Percentiles rank a stretch among this genome's conserved stretches.
Evolutionary conservation across 2,329 filamentous ascomycete genomes (phyloP).

Genomic region (Fusarium solani-melongenae): DNA sequence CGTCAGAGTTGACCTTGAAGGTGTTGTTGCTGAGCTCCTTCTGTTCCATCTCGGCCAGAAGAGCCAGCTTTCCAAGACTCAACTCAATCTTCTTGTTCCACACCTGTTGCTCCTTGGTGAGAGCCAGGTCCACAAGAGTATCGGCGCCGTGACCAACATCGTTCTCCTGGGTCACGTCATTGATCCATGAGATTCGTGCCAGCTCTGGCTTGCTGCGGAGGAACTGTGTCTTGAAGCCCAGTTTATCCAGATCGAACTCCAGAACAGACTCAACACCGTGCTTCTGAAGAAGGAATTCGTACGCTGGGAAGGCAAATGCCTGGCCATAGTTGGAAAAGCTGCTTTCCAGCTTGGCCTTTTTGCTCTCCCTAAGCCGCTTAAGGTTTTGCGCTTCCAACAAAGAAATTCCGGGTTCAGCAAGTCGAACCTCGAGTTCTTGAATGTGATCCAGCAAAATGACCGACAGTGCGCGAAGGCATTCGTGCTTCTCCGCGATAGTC

Average conservation of each 20-base stretch:
- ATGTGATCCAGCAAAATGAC: conserved; percentile 67
- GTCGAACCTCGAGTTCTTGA: conserved; percentile 48
- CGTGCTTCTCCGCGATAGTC: conserved; percentile 68
- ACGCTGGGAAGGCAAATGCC: conserved; percentile 80
- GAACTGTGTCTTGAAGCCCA: conserved; percentile 80
- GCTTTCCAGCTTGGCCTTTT: conserved; percentile 59
- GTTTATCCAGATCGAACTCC: conserved; percentile 75
- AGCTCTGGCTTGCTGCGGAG: conserved; percentile 77
- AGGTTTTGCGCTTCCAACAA: conserved; percentile 44
- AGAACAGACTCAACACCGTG: conserved; percentile 76
- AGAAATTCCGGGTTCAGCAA: conserved; percentile 44
- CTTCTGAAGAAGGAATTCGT: conserved; percentile 78
- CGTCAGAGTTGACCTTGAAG: conserved; percentile 52
- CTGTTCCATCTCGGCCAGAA: conserved; percentile 70
- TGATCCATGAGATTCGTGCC: conserved; percentile 91
- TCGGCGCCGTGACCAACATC: conserved; percentile 79
- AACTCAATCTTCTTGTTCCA: conserved; percentile 96
- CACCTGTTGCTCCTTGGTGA: conserved; percentile 78
- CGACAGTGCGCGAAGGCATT: conserved; percentile 65
- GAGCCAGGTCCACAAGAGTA: conserved; percentile 76
- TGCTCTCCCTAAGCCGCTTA: conserved; percentile 51
- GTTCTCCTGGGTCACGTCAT: conserved; percentile 82
- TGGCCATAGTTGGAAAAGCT: conserved; percentile 74
- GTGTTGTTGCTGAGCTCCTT: conserved; percentile 45
- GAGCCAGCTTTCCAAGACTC: conserved; percentile 85